phyloP scores from a whole-genome alignment of 2,329 filamentous ascomycete species.

The Leptographium galeiforme region DNA sequence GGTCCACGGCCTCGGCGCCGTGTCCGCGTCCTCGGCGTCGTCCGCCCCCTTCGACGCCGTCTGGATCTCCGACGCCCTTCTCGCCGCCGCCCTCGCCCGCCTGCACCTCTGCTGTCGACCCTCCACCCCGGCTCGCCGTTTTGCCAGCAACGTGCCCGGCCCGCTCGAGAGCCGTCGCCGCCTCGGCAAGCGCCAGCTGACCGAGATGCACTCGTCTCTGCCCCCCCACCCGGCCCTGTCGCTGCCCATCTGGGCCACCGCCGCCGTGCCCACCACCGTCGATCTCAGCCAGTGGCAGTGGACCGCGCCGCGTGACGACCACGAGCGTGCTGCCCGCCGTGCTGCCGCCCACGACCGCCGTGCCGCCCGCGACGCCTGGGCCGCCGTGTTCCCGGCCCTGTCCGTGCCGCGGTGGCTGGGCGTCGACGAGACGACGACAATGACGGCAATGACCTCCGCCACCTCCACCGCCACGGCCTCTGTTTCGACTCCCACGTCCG shows the following conservation, averaged over 20 bases:
- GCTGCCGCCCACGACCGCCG: neutral
- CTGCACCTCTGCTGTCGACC: slow-evolving; percentile 18
- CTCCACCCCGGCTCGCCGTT: slow-evolving; percentile 10
- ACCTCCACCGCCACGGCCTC: neutral
- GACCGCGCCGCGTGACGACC: slow-evolving; percentile 28
- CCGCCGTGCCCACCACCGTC: slow-evolving; percentile 18
- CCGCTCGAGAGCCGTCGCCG: slow-evolving; percentile 42
- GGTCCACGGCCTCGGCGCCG: neutral
- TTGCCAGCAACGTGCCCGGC: slow-evolving; percentile 30
- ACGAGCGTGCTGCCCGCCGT: neutral
- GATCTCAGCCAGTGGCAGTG: slow-evolving; percentile 37
- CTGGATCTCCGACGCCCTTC: slow-evolving; percentile 46
- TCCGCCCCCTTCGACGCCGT: slow-evolving; percentile 27
- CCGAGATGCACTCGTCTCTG: slow-evolving; percentile 25
- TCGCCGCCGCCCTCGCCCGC: slow-evolving; percentile 35
- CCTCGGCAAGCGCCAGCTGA: slow-evolving; percentile 39
- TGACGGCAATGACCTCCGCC: too few relatives aligned
- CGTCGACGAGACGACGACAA: neutral
- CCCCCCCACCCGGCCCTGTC: neutral
- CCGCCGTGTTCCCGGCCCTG: slow-evolving; percentile 4
- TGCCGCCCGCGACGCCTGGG: neutral
- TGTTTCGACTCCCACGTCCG: neutral
- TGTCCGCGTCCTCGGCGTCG: slow-evolving; percentile 12
- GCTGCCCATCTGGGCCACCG: slow-evolving; percentile 12
- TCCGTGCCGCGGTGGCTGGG: slow-evolving; percentile 4